Evolutionary conservation across 331 rosid species (phyloP).

Genomic region (Rosa hybrid): DNA sequence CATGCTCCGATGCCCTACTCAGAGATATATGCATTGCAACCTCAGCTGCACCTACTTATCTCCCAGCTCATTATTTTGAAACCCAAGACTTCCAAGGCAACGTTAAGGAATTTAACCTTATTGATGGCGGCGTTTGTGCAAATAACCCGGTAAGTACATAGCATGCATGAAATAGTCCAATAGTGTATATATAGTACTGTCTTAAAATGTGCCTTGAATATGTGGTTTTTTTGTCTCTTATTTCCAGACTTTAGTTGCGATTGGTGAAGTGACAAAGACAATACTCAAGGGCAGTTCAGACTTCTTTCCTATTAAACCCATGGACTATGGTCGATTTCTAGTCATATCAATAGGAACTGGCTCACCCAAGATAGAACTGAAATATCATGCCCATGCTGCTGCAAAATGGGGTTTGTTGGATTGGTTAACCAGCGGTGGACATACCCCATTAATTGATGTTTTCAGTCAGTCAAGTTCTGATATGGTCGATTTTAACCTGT

Average conservation of each 20-base stretch:
- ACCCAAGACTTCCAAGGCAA: slow-evolving; percentile 18
- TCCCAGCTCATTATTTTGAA: slow-evolving; percentile 49
- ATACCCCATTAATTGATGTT: slow-evolving; percentile 45
- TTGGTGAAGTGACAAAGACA: slow-evolving; percentile 44
- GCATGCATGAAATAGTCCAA: background rate
- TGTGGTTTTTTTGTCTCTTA: background rate
- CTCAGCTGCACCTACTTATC: slow-evolving; percentile 58
- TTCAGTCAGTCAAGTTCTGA: slow-evolving; percentile 43
- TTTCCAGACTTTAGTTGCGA: slow-evolving; percentile 43
- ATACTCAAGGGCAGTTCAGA: slow-evolving; percentile 27
- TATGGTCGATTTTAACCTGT: slow-evolving; percentile 49
- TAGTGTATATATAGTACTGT: background rate
- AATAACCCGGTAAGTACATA: slow-evolving; percentile 47
- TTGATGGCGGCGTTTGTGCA: slow-evolving; percentile 60
- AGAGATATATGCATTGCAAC: slow-evolving; percentile 56
- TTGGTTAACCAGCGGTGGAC: slow-evolving; percentile 47
- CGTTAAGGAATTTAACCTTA: slow-evolving; percentile 37
- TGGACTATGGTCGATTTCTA: slow-evolving; percentile 42
- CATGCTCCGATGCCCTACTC: slow-evolving; percentile 27
- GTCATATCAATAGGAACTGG: slow-evolving; percentile 61
- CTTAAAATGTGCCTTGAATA: background rate
- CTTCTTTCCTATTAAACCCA: slow-evolving; percentile 36
- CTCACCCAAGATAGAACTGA: slow-evolving; percentile 35
- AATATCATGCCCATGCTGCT: slow-evolving; percentile 34
- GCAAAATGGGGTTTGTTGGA: slow-evolving; percentile 53